A percentile compares a stretch with the other conserved stretches of the same genome.
phyloP scores from a whole-genome alignment of 139 green algal species.

The Nannochloris sp. region DNA sequence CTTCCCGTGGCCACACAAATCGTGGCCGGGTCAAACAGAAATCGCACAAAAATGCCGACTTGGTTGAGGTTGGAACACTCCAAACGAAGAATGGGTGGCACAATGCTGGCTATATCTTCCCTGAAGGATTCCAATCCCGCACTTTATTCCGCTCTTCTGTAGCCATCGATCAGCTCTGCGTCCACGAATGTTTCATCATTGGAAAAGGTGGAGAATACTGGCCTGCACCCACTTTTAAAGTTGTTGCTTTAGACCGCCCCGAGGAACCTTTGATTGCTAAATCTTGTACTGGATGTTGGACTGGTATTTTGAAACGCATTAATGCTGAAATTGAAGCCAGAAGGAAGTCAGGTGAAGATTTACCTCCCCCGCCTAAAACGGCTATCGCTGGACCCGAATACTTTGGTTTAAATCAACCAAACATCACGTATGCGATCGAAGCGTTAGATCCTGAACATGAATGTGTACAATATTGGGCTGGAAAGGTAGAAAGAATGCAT shows the following conservation, averaged over 20 bases:
- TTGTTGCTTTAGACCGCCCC: conserved; percentile 63
- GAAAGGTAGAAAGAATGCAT: conserved; percentile 44
- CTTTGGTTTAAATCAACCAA: conserved; percentile 83
- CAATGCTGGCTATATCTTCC: conserved; percentile 93
- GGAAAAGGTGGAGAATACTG: conserved; percentile 59
- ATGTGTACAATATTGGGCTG: conserved; percentile 69
- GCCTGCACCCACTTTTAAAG: conserved; percentile 71
- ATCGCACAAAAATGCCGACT: conserved; percentile 54
- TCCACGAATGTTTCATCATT: conserved; percentile 80
- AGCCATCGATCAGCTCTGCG: conserved; percentile 47
- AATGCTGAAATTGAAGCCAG: conserved; percentile 71
- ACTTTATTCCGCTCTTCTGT: conserved; percentile 66
- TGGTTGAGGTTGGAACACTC: conserved; percentile 44
- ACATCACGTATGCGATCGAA: conserved; percentile 69
- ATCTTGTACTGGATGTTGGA: conserved; percentile 87
- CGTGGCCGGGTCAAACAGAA: conserved; percentile 75
- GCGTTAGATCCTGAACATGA: conserved; percentile 58
- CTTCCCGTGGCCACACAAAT: conserved; percentile 61
- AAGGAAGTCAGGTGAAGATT: conserved; percentile 60
- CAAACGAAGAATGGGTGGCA: conserved; percentile 45
- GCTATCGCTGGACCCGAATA: conserved; percentile 91
- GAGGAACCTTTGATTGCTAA: conserved; percentile 77
- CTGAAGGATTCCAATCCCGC: conserved; percentile 69
- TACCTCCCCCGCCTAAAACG: conserved; percentile 83
- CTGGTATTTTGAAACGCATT: conserved; percentile 79